Evolutionary conservation across 352 stramenopile species (phyloP), one percentile per base, ranked within the genome.

Genomic region (Phytopythium litorale): DNA sequence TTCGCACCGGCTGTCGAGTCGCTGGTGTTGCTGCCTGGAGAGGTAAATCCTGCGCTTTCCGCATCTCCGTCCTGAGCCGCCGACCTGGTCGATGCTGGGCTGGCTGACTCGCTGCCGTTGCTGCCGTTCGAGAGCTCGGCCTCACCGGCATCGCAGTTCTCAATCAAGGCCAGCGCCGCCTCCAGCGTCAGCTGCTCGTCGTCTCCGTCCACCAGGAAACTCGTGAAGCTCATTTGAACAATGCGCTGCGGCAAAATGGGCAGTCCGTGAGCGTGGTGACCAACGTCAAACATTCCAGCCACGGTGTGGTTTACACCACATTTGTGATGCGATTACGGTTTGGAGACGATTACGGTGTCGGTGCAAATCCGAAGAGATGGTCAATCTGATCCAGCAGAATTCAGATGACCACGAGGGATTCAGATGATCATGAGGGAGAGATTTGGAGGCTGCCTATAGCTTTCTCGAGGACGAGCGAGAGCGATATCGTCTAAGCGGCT

Each of bases 101-200:
- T 45, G 5, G 40, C 2, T 16, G 15, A 11, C 21, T n/a, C 33
- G 33, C 60, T 45, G 40, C 40, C n/a, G 40, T 16, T 43, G 38
- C 5, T 40, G 35, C 35, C 16, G 35, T 16, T 40, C 7, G 35
- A 40, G 13, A 43, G 18, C 12, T 51, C 13, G 32, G 38, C 49
- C 7, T 37, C 28, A 30, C 38, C 43, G 1, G 33, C 54, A 11
- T 33, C 48, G 48, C 35, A 73, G 19, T 49, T 52, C 23, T 69
- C 64, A 28, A 75, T 71, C 50, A 75, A 67, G 18, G 58, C 68
- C 2, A 72, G 56, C n/a, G 64, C 68, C 21, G 70, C 68, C 30
- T 55, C 65, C 16, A 75, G 43, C 21, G 63, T 56, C 23, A 45
- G 60, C 32, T 50, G 43, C 33, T 67, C 58, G 16, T 75, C 68